A percentile compares a stretch with the other conserved stretches of the same genome.
These are phyloP conservation scores for Neocallimastix lanati DNA, from an alignment of 192 early-diverging fungal species.

Conservation along the genomic window DNA sequence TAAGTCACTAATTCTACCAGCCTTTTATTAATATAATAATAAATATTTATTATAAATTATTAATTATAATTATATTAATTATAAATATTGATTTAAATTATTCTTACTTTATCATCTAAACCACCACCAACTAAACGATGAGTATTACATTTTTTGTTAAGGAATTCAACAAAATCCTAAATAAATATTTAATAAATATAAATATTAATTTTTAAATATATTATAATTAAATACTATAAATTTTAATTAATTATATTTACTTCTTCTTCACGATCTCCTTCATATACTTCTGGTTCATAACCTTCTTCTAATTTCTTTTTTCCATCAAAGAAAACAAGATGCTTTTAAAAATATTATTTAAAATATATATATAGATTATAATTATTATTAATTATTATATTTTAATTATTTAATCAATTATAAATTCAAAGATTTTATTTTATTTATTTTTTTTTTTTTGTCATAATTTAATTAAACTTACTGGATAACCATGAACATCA, in stretches of 20 bases:
- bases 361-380: too few relatives aligned
- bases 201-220: too few relatives aligned
- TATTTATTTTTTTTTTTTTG: too few relatives aligned
- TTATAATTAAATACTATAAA: too few relatives aligned
- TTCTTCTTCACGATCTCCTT: slow-evolving; percentile 21
- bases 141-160: slow-evolving; percentile 71
- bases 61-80: too few relatives aligned
- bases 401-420: too few relatives aligned
- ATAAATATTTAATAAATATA: not conserved
- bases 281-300: slow-evolving; percentile 33
- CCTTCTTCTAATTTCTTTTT: not conserved
- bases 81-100: not conserved
- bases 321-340: not conserved
- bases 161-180: slow-evolving; percentile 49
- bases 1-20: slow-evolving; percentile 38
- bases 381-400: too few relatives aligned
- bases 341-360: too few relatives aligned
- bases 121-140: slow-evolving; percentile 54
- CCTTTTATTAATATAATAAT: slow-evolving; percentile 6
- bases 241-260: too few relatives aligned
- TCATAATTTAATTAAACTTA: too few relatives aligned
- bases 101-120: slow-evolving; percentile 30
- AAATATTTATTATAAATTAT: too few relatives aligned
- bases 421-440: too few relatives aligned
- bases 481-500: slow-evolving; percentile 10